Evolutionary conservation across 2,329 filamentous ascomycete species (phyloP).

Genomic region (Fusarium vanettenii): DNA sequence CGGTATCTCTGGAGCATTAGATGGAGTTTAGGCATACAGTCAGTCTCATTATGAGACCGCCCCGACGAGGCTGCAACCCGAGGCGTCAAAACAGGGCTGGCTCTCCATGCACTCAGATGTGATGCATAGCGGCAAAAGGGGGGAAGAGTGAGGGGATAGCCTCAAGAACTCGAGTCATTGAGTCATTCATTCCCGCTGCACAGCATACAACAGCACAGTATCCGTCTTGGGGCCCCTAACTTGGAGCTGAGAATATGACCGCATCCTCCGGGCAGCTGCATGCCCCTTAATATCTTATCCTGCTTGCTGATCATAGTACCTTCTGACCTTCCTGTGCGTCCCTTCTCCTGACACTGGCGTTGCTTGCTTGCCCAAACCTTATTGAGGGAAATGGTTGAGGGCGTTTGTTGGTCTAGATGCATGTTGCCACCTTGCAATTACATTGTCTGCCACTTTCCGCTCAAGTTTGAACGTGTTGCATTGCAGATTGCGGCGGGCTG

Average conservation of each 20-base stretch:
- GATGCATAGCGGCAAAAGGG: not conserved
- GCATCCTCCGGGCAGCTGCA: not conserved
- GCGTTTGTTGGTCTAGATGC: not conserved
- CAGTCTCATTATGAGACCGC: not conserved
- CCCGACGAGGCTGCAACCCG: not conserved
- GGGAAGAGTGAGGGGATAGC: not conserved
- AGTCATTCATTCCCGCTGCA: not conserved
- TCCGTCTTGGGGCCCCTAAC: not conserved
- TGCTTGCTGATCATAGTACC: not conserved
- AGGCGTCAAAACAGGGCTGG: not conserved
- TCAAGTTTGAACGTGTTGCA: not conserved
- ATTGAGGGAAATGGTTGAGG: not conserved
- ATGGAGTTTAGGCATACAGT: not conserved
- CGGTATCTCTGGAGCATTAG: not conserved
- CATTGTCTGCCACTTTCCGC: not conserved
- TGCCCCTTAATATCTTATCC: not conserved
- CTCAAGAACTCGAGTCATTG: not conserved
- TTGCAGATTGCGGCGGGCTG: slow-evolving; percentile 14
- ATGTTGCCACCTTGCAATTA: not conserved
- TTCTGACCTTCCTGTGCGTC: not conserved
- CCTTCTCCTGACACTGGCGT: not conserved
- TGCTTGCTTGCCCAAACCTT: not conserved
- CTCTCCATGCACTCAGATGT: not conserved
- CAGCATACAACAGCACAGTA: not conserved
- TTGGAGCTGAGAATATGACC: not conserved